Percentiles rank a stretch among this genome's conserved stretches.
phyloP scores from a whole-genome alignment of 495 filamentous ascomycete species.

The Penicillium riverlandense region DNA sequence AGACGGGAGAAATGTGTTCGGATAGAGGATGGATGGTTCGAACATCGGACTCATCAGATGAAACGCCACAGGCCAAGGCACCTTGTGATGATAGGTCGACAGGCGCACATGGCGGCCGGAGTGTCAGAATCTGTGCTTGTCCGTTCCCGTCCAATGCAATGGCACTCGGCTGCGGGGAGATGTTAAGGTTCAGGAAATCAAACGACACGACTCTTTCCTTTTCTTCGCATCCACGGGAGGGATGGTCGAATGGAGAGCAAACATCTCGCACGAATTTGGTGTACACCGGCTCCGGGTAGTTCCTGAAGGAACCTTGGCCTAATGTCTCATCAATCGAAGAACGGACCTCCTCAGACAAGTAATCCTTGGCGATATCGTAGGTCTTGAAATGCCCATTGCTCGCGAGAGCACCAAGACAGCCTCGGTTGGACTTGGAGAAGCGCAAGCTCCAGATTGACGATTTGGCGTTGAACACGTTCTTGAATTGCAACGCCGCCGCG shows the following conservation, averaged over 20 bases:
- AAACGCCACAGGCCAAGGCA: constrained; percentile 26
- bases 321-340: constrained; percentile 33
- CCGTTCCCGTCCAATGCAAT: constrained; percentile 64
- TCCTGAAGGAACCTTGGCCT: constrained; percentile 32
- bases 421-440: constrained; percentile 67
- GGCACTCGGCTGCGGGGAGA: constrained; percentile 53
- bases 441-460: constrained; percentile 68
- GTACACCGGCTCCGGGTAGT: constrained; percentile 36
- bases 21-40: constrained; percentile 25
- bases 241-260: constrained; percentile 35
- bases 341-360: constrained; percentile 33
- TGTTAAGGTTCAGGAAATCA: constrained; percentile 69
- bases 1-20: constrained; percentile 20
- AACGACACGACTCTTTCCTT: constrained; percentile 71
- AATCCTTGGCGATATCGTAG: constrained; percentile 61
- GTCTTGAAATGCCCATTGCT: constrained; percentile 73
- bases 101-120: constrained; percentile 52
- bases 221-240: constrained; percentile 38
- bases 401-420: constrained; percentile 68
- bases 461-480: constrained; percentile 53
- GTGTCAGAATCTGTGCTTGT: constrained; percentile 52
- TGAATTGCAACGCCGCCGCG: constrained; percentile 57
- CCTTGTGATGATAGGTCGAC: constrained; percentile 40
- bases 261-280: constrained; percentile 45
- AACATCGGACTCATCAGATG: constrained; percentile 21